Evolutionary conservation across 352 stramenopile species (phyloP), one percentile per base, ranked within the genome.

Genomic region (Globisporangium emineosum): DNA sequence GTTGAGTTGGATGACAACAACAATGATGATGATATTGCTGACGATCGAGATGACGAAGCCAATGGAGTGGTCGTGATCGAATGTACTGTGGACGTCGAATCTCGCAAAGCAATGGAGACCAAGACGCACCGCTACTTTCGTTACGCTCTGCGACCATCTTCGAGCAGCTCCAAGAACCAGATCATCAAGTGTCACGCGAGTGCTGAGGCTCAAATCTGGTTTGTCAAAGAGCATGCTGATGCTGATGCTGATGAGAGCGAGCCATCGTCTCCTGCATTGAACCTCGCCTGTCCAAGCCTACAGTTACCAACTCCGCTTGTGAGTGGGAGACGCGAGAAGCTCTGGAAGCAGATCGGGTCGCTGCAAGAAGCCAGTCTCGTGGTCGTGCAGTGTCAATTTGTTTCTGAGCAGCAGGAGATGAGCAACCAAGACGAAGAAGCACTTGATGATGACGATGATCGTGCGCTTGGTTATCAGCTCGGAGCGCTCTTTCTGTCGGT

Each of bases 311-410:
- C 59, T 0, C 52, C 64, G 29, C 8, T 65, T 6, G 15, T 9
- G 13, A 49, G 27, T 29, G 37, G 43, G 2, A 57, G 50, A 8
- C 43, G 50, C 15, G 59, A 66, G 9, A 90, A 89, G 66, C 13
- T 88, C 7, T 93, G 84, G 84, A 90, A 79, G 62, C 84, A 91
- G 60, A 79, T 93, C 27, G 82, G 84, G 19, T 90, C 80, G 32
- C 64, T 93, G 5, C 71, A 90, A 37, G 78, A 92, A 43, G 68
- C 68, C 21, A 89, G 74, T 49, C 73, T 74, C 12, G 73, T 88
- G 21, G 78, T 94, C 23, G 72, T 94, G n/a, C 86, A 91, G 63
- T 91, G 80, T 51, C 85, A 94, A 65, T 70, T 91, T 45, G 73
- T 87, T 21, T 23, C 60, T 23, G 27, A 25, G 37, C 5, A 19